These are phyloP conservation scores for Coprinopsis sp. DNA, from an alignment of 768 basidiomycete species.

Conservation along the genomic window DNA sequence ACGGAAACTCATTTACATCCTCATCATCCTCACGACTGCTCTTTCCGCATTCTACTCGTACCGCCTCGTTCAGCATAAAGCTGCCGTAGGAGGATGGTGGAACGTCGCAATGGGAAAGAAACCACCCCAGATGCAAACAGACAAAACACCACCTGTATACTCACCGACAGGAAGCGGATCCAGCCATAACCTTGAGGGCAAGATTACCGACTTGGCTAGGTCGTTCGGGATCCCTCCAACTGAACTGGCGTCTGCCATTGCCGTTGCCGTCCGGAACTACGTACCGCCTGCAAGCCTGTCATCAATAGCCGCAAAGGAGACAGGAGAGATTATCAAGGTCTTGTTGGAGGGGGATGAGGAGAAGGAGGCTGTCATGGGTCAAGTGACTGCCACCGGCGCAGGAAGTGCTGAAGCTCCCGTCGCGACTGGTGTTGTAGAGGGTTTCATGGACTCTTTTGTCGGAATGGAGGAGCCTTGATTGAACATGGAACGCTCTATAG, in stretches of 20 bases:
- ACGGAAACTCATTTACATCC: slow-evolving; percentile 43
- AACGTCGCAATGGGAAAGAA: slow-evolving; percentile 39
- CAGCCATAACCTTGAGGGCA: slow-evolving; percentile 40
- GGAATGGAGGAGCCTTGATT: slow-evolving; percentile 42
- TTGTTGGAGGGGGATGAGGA: slow-evolving; percentile 26
- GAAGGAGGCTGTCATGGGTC: slow-evolving; percentile 8
- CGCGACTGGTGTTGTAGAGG: slow-evolving; percentile 24
- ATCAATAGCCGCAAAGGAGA: slow-evolving; percentile 47
- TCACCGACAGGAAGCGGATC: slow-evolving; percentile 8
- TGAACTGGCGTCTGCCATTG: slow-evolving; percentile 62
- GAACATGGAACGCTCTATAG: not conserved
- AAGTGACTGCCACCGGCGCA: slow-evolving; percentile 12
- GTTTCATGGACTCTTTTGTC: slow-evolving; percentile 33
- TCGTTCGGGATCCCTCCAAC: slow-evolving; percentile 57
- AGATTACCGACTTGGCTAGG: slow-evolving; percentile 55
- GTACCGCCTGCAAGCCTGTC: slow-evolving; percentile 59
- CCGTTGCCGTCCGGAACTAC: slow-evolving; percentile 50
- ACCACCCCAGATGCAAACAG: slow-evolving; percentile 18
- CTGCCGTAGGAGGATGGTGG: slow-evolving; percentile 61
- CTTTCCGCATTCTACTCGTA: slow-evolving; percentile 50
- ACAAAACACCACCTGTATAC: slow-evolving; percentile 4
- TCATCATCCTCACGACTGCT: slow-evolving; percentile 37
- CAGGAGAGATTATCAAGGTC: slow-evolving; percentile 37
- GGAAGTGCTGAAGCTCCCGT: slow-evolving; percentile 3
- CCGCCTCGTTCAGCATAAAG: slow-evolving; percentile 42